Conservation (phyloP, 73 alveolate genomes). For the Loxodes magnus region DNA sequence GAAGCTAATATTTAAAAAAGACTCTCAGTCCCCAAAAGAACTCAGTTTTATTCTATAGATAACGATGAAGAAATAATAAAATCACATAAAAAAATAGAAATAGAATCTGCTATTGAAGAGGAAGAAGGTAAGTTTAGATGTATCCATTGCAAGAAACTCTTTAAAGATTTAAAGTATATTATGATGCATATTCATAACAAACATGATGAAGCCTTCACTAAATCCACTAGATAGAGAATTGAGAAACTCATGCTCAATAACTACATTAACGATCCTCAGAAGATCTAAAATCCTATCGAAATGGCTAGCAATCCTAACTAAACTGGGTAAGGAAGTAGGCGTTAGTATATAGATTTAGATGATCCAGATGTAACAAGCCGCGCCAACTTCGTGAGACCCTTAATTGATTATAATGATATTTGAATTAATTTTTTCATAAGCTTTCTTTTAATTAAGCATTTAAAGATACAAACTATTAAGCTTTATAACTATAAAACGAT, state of each 20-base stretch:
- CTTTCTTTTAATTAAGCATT: too few species aligned
- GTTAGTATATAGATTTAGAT: conserved; percentile 9
- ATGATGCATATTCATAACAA: conserved; percentile 66
- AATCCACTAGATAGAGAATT: conserved; percentile 10
- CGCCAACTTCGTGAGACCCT: not conserved
- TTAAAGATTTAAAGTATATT: conserved; percentile 58
- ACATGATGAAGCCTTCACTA: conserved; percentile 50
- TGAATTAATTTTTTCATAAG: not conserved
- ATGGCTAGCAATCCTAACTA: not conserved
- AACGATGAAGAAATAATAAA: conserved; percentile 17
- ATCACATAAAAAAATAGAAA: conserved; percentile 35
- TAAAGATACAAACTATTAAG: too few species aligned
- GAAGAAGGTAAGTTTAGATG: conserved; percentile 47
- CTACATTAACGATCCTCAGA: conserved; percentile 49
- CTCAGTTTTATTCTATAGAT: too few species aligned
- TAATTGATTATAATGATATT: conserved; percentile 12
- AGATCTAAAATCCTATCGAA: conserved; percentile 7
- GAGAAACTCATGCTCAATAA: conserved; percentile 60
- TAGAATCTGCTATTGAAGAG: conserved; percentile 26
- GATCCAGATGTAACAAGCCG: conserved; percentile 3
- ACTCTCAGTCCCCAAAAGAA: too few species aligned
- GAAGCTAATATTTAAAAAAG: too few species aligned
- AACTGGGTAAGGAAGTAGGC: not conserved
- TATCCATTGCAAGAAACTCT: conserved; percentile 54
- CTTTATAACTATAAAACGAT: too few species aligned